Conservation (phyloP, 225 moss, liverwort and hornwort species). For the Pseudisothecium myosuroides region DNA sequence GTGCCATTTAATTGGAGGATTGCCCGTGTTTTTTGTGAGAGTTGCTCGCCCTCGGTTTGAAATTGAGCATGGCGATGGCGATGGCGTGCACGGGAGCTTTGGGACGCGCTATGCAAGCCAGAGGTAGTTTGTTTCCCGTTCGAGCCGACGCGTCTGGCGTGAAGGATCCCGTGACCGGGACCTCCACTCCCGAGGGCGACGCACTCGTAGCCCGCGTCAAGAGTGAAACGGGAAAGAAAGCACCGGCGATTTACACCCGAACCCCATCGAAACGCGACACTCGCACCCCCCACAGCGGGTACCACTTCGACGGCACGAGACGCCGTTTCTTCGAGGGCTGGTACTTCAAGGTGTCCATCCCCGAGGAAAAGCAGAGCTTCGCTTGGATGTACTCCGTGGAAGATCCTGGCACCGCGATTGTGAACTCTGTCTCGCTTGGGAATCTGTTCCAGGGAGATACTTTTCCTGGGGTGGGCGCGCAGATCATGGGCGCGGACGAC, state of each 20-base stretch:
- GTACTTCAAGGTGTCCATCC: constrained; percentile 95
- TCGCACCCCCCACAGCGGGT: constrained; percentile 63
- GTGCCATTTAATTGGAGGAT: neutral
- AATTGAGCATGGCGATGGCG: neutral
- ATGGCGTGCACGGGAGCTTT: constrained; percentile 9
- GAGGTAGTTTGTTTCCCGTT: neutral
- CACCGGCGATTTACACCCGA: neutral
- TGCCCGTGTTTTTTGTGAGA: neutral
- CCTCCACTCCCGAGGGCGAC: constrained; percentile 23
- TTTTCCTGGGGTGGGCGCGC: constrained; percentile 77
- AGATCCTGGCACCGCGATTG: constrained; percentile 44
- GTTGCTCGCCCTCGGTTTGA: neutral
- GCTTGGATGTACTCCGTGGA: constrained; percentile 98
- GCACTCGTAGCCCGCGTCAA: constrained; percentile 5
- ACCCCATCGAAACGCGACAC: constrained; percentile 21
- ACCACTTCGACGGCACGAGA: constrained; percentile 74
- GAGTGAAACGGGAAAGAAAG: neutral
- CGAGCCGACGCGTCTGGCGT: constrained; percentile 17
- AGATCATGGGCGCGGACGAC: constrained; percentile 87
- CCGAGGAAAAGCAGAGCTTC: constrained; percentile 78
- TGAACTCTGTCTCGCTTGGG: neutral
- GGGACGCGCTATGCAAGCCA: neutral
- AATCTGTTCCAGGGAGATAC: constrained; percentile 12
- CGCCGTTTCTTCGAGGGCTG: constrained; percentile 99
- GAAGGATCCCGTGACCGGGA: constrained; percentile 26